These are phyloP conservation scores for Acanthamoeba rhysodes DNA, from an alignment of 208 protist species.

Conservation along the genomic window DNA sequence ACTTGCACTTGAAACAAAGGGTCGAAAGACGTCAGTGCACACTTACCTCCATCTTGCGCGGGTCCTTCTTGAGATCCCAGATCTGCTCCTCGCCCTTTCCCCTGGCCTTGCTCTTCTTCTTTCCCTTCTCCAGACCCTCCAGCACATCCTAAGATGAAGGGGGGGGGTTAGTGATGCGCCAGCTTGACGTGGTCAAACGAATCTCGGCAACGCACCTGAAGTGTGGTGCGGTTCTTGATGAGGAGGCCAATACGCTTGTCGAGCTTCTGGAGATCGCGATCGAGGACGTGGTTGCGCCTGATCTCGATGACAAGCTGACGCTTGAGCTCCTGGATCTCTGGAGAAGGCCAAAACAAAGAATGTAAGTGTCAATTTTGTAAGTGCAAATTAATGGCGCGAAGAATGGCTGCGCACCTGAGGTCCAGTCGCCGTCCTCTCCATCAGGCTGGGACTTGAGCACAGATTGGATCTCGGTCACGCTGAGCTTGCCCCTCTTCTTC, in stretches of 20 bases:
- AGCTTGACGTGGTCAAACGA: neutral
- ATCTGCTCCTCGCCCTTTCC: conserved; percentile 73
- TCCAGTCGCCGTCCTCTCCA: conserved; percentile 82
- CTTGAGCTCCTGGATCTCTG: conserved; percentile 88
- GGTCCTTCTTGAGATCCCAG: conserved; percentile 80
- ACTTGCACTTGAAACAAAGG: neutral
- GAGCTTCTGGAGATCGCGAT: conserved; percentile 87
- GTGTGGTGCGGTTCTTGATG: conserved; percentile 88
- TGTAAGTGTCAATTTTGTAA: neutral
- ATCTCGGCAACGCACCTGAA: conserved; percentile 78
- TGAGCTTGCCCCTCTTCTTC: conserved; percentile 79
- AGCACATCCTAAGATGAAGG: conserved; percentile 61
- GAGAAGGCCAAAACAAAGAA: conserved; percentile 5
- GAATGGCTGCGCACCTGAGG: conserved; percentile 75
- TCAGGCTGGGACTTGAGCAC: conserved; percentile 81
- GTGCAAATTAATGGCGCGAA: neutral
- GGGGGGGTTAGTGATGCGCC: neutral
- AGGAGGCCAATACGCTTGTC: conserved; percentile 90
- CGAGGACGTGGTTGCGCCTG: conserved; percentile 84
- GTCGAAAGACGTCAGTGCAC: neutral
- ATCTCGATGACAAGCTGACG: conserved; percentile 88
- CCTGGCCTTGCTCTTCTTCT: conserved; percentile 71
- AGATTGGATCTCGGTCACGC: conserved; percentile 82
- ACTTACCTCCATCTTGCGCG: conserved; percentile 76
- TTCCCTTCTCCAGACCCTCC: conserved; percentile 68